These are phyloP conservation scores for Coriaria nepalensis DNA, from an alignment of 306 rosid species.

Conservation along the genomic window DNA sequence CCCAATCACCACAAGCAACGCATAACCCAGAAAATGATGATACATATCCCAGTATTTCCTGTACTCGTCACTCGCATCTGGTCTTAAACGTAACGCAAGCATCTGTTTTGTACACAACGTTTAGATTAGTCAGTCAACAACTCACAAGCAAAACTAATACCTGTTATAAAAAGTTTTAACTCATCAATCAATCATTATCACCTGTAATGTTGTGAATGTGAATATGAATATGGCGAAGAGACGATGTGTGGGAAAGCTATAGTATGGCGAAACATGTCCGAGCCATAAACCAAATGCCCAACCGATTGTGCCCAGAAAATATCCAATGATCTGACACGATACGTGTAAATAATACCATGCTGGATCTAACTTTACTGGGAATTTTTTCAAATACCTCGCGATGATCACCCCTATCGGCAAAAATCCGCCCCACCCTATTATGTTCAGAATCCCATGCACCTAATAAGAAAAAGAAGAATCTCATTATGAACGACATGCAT, in stretches of 20 bases:
- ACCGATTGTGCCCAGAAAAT: constrained; percentile 37
- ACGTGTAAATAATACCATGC: constrained; percentile 23
- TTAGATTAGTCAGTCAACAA: too few species aligned
- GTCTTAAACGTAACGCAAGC: constrained; percentile 51
- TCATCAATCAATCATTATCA: too few species aligned
- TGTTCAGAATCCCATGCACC: constrained; percentile 76
- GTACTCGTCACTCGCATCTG: constrained; percentile 25
- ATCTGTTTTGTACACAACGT: constrained; percentile 18
- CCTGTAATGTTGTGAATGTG: constrained; percentile 54
- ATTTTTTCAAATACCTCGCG: constrained; percentile 45
- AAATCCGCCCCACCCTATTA: constrained; percentile 66
- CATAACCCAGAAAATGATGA: constrained; percentile 80
- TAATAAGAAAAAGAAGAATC: constrained; percentile 6
- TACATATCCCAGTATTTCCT: constrained; percentile 77
- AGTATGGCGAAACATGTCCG: constrained; percentile 43
- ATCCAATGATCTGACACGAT: constrained; percentile 36
- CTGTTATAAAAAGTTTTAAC: too few species aligned
- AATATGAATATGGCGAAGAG: constrained; percentile 42
- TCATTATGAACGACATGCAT: not conserved
- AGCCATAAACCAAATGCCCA: constrained; percentile 66
- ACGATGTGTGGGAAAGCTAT: constrained; percentile 41
- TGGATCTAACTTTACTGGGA: not conserved
- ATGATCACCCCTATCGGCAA: constrained; percentile 57
- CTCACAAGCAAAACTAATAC: too few species aligned
- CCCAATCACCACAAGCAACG: constrained; percentile 25